Conservation (phyloP, 306 rosid species). For the Prunus mongolica region DNA sequence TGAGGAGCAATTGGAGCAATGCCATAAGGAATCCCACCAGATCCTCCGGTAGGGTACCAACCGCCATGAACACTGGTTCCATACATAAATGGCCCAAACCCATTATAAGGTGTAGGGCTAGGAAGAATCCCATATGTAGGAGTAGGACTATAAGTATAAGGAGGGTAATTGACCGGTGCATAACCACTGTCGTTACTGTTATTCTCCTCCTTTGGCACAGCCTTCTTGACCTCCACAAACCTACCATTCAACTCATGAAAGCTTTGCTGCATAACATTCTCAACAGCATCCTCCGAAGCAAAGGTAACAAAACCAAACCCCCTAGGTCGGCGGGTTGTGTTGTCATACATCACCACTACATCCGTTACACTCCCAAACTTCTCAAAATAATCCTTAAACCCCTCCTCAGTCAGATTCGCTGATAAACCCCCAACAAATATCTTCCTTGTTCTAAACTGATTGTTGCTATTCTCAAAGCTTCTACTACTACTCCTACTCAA, state of each 20-base stretch:
- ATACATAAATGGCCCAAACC: constrained; percentile 32
- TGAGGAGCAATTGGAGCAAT: constrained; percentile 39
- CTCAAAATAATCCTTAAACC: constrained; percentile 69
- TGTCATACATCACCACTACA: constrained; percentile 85
- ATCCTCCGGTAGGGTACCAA: constrained; percentile 56
- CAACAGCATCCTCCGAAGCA: constrained; percentile 65
- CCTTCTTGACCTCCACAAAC: constrained; percentile 86
- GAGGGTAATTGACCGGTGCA: constrained; percentile 20
- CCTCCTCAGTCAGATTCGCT: constrained; percentile 54
- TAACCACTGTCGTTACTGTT: constrained; percentile 30
- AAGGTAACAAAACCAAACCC: constrained; percentile 89
- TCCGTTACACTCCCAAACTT: constrained; percentile 69
- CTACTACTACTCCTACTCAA: constrained; percentile 29
- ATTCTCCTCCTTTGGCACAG: constrained; percentile 66
- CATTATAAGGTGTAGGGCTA: constrained; percentile 32
- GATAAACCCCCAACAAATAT: constrained; percentile 84
- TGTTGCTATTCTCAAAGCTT: constrained; percentile 32
- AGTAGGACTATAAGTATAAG: constrained; percentile 17
- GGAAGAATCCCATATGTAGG: constrained; percentile 32
- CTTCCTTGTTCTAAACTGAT: constrained; percentile 56
- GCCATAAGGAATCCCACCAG: constrained; percentile 41
- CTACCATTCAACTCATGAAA: constrained; percentile 76
- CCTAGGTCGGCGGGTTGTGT: constrained; percentile 65
- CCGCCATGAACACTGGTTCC: constrained; percentile 40
- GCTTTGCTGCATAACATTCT: constrained; percentile 49